These are phyloP conservation scores for Rhizopogon rudus DNA, from an alignment of 768 basidiomycete genomes.

Conservation along the genomic window DNA sequence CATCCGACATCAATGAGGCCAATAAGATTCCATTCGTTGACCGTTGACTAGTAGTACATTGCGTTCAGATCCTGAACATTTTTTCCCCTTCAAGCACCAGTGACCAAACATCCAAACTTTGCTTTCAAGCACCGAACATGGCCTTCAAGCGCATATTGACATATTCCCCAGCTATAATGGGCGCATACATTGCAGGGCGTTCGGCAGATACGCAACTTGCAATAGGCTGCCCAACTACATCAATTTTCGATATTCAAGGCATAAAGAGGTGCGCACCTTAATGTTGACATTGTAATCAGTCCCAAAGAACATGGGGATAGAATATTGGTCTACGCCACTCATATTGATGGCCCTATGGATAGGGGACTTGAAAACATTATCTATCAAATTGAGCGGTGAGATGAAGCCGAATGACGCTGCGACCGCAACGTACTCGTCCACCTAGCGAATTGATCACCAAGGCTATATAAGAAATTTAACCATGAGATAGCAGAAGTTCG, in stretches of 20 bases:
- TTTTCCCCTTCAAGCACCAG: no score
- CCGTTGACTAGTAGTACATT: conserved; percentile 7
- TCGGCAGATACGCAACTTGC: conserved; percentile 40
- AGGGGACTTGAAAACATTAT: conserved; percentile 88
- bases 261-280: conserved; percentile 43
- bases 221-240: conserved; percentile 26
- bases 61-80: conserved; percentile 10
- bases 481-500: no score
- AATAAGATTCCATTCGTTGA: conserved; percentile 62
- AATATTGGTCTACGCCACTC: conserved; percentile 67
- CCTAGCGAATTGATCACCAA: conserved; percentile 34
- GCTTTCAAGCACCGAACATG: no score
- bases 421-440: conserved; percentile 70
- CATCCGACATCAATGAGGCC: background rate
- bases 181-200: conserved; percentile 60
- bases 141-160: conserved; percentile 66
- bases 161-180: conserved; percentile 78
- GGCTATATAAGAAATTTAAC: no score
- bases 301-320: conserved; percentile 88
- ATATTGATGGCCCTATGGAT: conserved; percentile 82
- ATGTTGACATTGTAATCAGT: conserved; percentile 80
- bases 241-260: conserved; percentile 19
- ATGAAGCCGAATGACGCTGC: conserved; percentile 2
- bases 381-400: conserved; percentile 29
- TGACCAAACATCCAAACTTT: no score